Evolutionary conservation across 495 filamentous ascomycete genomes (phyloP).

Genomic region (Penicillium manginii): DNA sequence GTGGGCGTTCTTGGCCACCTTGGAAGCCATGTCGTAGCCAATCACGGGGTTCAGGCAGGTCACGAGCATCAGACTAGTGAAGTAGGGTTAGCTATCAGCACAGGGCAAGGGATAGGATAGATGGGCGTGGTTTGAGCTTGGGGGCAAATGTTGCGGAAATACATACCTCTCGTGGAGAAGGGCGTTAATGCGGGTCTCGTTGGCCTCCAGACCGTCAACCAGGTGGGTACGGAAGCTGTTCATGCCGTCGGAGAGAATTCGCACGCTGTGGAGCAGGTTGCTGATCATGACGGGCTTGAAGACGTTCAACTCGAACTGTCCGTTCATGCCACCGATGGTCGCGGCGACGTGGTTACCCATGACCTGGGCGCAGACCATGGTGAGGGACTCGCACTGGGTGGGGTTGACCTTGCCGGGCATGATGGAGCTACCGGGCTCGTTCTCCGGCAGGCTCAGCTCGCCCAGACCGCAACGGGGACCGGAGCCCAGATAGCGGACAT

Average conservation of each 20-base stretch:
- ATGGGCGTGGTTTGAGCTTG: too few relatives aligned
- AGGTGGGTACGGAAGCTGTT: conserved; percentile 91
- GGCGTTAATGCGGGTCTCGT: conserved; percentile 84
- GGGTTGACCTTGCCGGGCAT: conserved; percentile 99
- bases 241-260: conserved; percentile 91
- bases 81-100: conserved; percentile 24
- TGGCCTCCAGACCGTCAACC: conserved; percentile 84
- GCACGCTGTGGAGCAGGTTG: conserved; percentile 88
- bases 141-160: not conserved
- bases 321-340: conserved; percentile 93
- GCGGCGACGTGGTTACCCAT: conserved; percentile 95
- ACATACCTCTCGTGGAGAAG: conserved; percentile 84
- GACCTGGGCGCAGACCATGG: conserved; percentile 96
- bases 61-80: conserved; percentile 88
- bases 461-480: conserved; percentile 95
- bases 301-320: conserved; percentile 98
- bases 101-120: not conserved
- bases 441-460: conserved; percentile 91
- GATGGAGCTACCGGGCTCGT: conserved; percentile 95
- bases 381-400: conserved; percentile 96
- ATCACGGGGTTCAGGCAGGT: conserved; percentile 99
- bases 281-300: conserved; percentile 97
- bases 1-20: conserved; percentile 99
- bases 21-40: conserved; percentile 96
- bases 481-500: conserved; percentile 94